Base-by-base conservation (phyloP, 257 asterid genomes). In the Leptodermis oblonga region DNA sequence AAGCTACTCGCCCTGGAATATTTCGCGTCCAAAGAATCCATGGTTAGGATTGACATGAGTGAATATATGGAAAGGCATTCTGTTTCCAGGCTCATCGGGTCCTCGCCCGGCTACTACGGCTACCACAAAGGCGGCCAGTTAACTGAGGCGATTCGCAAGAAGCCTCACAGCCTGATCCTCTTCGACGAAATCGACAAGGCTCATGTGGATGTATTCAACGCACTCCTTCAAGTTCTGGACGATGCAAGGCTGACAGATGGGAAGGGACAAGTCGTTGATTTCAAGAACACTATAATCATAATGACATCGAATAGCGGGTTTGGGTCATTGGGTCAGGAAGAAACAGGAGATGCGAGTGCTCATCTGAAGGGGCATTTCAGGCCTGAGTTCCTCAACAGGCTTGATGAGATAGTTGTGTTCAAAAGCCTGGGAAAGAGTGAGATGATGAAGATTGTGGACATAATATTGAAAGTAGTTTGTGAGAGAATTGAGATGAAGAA, bases 11-110 rank as follows among this genome's bases (percentile, higher is more conserved):
- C 98, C 7, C 70, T 90, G 4, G 91, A 87, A 82, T 92, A 87
- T 82, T 89, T 87, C 33, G 97, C 97, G 45, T 92, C 92, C 0
- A 90, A 86, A 73, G 96, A 89, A 39, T 86, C 96, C 71, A 87
- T 89, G 92, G 84, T 89, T 73, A 84, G 98, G 52, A 86, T 92
- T 1, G 98, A 92, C 43, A 92, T 92, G 98, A 89, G 96, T 62
- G 98, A 92, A 76, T 92, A 86, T 87, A 92, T 87, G 96, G 96
- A 86, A 77, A 78, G 91, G 48, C 98, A 92, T 83, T 85, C 96
- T 0, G 98, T 89, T 17, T 85, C 98, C 0, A 89, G 85, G 73
- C 92, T 92, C 23, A 83, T 86, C 1, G 96, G 98, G 0, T 92
- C 98, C 0, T 96, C 98, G 7, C 98, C 98, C 0, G 98, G 98